A percentile compares a stretch with the other conserved stretches of the same genome.
These are phyloP conservation scores for Lathyrus aphaca DNA, from an alignment of 306 rosid genomes.

Conservation along the genomic window DNA sequence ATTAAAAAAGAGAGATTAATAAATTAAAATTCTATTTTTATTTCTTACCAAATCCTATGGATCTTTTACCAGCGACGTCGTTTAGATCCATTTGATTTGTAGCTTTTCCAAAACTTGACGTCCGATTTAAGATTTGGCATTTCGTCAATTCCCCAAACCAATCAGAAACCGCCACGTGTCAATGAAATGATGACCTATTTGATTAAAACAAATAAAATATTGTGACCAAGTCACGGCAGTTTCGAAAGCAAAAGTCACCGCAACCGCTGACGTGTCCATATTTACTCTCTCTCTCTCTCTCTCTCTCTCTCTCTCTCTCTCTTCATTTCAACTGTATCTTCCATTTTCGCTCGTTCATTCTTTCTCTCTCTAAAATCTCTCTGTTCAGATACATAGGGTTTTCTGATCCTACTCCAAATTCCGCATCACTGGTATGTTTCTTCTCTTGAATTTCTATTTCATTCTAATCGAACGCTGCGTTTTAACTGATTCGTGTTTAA, in stretches of 20 bases:
- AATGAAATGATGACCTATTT: background rate
- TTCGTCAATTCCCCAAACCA: background rate
- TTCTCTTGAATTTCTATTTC: constrained; percentile 9
- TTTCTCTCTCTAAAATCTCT: constrained; percentile 39
- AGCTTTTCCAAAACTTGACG: background rate
- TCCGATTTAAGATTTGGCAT: background rate
- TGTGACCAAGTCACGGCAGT: no score
- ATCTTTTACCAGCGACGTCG: no score
- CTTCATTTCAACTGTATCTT: constrained; percentile 21
- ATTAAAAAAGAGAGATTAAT: no score
- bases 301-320: constrained; percentile 32
- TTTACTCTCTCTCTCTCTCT: constrained; percentile 42
- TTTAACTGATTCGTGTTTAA: constrained; percentile 23
- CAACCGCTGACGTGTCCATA: constrained; percentile 55
- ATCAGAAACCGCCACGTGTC: background rate
- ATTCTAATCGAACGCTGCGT: constrained; percentile 22
- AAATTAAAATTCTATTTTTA: no score
- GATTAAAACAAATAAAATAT: background rate
- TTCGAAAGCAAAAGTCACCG: constrained; percentile 19
- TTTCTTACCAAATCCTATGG: no score
- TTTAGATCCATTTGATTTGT: no score
- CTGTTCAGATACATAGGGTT: constrained; percentile 53
- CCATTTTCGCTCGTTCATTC: constrained; percentile 38
- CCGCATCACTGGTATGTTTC: constrained; percentile 57
- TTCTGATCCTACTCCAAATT: constrained; percentile 63